These are phyloP conservation scores for Boletus fagicola DNA, from an alignment of 768 basidiomycete species.

Conservation along the genomic window DNA sequence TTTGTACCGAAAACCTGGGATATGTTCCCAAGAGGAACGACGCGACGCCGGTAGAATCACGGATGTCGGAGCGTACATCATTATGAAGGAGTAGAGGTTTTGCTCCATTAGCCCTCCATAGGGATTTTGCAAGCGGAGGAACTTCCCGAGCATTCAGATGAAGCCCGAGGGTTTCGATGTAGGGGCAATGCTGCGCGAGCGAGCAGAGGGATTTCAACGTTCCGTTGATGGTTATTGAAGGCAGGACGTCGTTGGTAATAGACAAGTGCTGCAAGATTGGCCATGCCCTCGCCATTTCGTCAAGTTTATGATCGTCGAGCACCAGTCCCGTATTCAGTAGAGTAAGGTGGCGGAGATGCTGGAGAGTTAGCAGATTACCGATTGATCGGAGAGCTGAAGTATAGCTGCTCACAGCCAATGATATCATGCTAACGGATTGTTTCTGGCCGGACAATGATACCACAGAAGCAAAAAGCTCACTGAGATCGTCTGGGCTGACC, in stretches of 20 bases:
- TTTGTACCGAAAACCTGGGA: constrained; percentile 36
- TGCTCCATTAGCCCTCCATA: constrained; percentile 4
- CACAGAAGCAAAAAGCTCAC: constrained; percentile 7
- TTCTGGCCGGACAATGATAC: constrained; percentile 7
- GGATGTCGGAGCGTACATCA: constrained; percentile 20
- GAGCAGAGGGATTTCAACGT: too few relatives aligned
- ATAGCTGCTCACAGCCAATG: constrained; percentile 11
- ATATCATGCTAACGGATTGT: constrained; percentile 7
- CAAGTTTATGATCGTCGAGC: constrained; percentile 14
- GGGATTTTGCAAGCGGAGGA: neutral
- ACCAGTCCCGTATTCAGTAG: constrained; percentile 12
- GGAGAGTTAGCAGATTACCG: constrained; percentile 3
- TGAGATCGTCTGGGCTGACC: constrained; percentile 7
- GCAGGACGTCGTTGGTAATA: too few relatives aligned
- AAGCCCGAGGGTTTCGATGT: constrained; percentile 15
- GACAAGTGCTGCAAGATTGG: constrained; percentile 18
- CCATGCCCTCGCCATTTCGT: constrained; percentile 20
- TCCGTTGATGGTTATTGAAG: too few relatives aligned
- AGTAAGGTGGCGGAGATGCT: constrained; percentile 12
- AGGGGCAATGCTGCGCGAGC: constrained; percentile 18
- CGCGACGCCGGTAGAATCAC: constrained; percentile 17
- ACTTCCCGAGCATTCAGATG: constrained; percentile 21
- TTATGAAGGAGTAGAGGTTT: constrained; percentile 7
- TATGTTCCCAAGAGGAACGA: constrained; percentile 16
- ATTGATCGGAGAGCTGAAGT: constrained; percentile 15